These are phyloP conservation scores for Fusarium sp. DNA, from an alignment of 2,329 filamentous ascomycete species.

Conservation along the genomic window DNA sequence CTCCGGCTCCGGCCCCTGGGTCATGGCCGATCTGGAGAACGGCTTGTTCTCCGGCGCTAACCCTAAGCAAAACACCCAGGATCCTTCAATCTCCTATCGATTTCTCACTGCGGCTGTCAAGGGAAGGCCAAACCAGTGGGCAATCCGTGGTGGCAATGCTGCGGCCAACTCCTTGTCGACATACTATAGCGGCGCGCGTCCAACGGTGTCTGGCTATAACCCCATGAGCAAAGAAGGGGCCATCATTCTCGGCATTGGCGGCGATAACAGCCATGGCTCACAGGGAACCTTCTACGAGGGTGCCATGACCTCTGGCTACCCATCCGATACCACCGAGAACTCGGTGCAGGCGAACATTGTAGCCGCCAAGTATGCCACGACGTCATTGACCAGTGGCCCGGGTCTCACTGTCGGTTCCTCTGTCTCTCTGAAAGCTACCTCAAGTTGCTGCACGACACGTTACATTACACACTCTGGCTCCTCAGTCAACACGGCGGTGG, in stretches of 20 bases:
- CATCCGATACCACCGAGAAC: conserved; percentile 27
- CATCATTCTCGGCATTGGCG: conserved; percentile 17
- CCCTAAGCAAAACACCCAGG: conserved; percentile 21
- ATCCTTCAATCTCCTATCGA: conserved; percentile 8
- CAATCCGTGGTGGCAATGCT: conserved; percentile 24
- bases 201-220: conserved; percentile 15
- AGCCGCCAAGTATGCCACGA: conserved; percentile 20
- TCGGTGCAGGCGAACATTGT: conserved; percentile 25
- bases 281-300: conserved; percentile 29
- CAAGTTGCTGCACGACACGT: conserved; percentile 17
- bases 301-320: conserved; percentile 11
- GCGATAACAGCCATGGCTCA: conserved; percentile 21
- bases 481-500: conserved; percentile 17
- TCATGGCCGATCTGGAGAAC: conserved; percentile 78
- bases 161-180: conserved; percentile 13
- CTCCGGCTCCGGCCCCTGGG: conserved; percentile 71
- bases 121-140: conserved; percentile 19
- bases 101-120: conserved; percentile 19
- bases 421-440: conserved; percentile 17
- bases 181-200: conserved; percentile 20
- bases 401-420: conserved; percentile 15
- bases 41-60: conserved; percentile 69
- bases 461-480: conserved; percentile 15
- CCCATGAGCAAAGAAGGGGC: conserved; percentile 27
- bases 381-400: conserved; percentile 8